Conservation (phyloP, 345 rosid genomes). For the Eucalyptus paniculata region DNA sequence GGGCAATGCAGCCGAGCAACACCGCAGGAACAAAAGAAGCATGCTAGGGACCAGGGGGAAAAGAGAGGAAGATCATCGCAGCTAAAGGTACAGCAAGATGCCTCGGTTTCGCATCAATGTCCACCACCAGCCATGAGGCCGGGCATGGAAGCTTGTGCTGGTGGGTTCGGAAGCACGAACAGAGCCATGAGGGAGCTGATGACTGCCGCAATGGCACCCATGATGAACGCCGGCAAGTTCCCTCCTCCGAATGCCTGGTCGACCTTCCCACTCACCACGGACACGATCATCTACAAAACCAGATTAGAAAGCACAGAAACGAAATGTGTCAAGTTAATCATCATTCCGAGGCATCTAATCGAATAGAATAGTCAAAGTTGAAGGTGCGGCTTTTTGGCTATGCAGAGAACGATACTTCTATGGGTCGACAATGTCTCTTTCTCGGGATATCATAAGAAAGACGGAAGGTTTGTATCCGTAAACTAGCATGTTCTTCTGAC, state of each 20-base stretch:
- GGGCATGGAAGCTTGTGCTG: not conserved
- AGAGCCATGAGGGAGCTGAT: conserved; percentile 48
- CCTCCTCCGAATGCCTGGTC: conserved; percentile 80
- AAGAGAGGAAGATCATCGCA: not conserved
- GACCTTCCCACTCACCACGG: conserved; percentile 55
- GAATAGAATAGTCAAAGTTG: not conserved
- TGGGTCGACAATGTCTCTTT: not conserved
- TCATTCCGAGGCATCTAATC: not conserved
- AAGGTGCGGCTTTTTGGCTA: not conserved
- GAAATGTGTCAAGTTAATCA: not conserved
- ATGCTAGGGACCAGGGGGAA: not conserved
- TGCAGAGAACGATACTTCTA: not conserved
- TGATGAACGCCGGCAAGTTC: conserved; percentile 62
- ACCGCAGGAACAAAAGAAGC: not conserved
- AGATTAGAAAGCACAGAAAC: not conserved
- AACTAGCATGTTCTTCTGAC: too few species aligned
- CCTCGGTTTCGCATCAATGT: not conserved
- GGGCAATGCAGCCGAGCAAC: not conserved
- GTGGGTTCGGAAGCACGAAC: conserved; percentile 61
- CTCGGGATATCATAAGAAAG: not conserved
- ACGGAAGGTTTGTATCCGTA: too few species aligned
- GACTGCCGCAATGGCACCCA: conserved; percentile 58
- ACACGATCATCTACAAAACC: conserved; percentile 48
- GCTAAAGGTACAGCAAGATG: not conserved
- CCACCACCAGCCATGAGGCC: not conserved